Evolutionary conservation across 208 protist species (phyloP).

Genomic region (Wallacemonas rigidus): DNA sequence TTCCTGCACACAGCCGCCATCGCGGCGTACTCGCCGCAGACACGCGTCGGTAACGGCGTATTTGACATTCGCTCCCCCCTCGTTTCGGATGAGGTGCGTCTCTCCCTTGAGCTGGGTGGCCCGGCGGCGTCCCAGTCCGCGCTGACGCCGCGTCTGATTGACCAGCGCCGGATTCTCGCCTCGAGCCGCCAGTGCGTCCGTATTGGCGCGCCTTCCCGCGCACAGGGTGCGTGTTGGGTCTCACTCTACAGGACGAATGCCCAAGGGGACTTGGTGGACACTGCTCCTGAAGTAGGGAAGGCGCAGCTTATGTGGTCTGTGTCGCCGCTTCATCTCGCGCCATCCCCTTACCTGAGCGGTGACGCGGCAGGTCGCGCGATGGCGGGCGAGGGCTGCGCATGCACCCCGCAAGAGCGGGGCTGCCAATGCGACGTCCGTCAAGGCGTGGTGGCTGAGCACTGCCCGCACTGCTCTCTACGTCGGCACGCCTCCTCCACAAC

Average conservation of each 20-base stretch:
- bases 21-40: background rate
- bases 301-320: constrained; percentile 49
- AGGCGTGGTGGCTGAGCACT: background rate
- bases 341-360: background rate
- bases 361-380: no score
- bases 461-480: constrained; percentile 3
- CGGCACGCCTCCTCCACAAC: background rate
- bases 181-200: constrained; percentile 19
- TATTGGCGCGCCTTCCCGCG: constrained; percentile 27
- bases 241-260: constrained; percentile 6
- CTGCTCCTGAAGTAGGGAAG: background rate
- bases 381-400: background rate
- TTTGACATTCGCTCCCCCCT: constrained; percentile 29
- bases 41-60: background rate
- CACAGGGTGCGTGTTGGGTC: constrained; percentile 31
- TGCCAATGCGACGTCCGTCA: background rate
- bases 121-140: no score
- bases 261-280: background rate
- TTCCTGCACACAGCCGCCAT: constrained; percentile 8
- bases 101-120: background rate
- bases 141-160: no score
- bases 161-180: constrained; percentile 1
- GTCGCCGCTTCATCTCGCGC: background rate
- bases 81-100: constrained; percentile 24
- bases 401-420: constrained; percentile 1